Base-by-base conservation (phyloP, 202 grass and related monocot species). In the Tripidium arundinaceum region DNA sequence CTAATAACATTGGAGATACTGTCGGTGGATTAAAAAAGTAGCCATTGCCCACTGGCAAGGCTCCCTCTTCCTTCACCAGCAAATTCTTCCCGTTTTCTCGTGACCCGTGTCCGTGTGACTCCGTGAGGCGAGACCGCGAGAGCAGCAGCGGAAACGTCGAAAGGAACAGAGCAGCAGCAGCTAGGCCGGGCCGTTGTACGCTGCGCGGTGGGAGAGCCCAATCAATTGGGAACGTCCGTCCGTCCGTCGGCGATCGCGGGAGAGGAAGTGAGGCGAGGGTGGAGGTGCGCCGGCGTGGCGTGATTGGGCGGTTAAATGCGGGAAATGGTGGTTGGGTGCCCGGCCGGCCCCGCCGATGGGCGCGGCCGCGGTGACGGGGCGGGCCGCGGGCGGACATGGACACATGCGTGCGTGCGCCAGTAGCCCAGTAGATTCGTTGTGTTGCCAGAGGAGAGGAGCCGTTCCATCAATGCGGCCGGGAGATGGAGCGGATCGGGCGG, bases 301-400 rank as follows among this genome's bases (percentile, higher is more conserved):
- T 69, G 64, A 58, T 79, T 28, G 21, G 36, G 33, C 31, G 8
- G 63, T 40, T 79, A 39, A 79, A 40, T 79, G 77, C 33, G 22
- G 7, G 77, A 79, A 68, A 79, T 40, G 45, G 76, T 79, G 76
- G 76, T 79, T 79, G 77, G 77, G 67, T 28, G 54, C 54, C 29
- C 7, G 72, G 59, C n/a, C n/a, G n/a, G n/a, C n/a, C n/a, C n/a
- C n/a, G n/a, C n/a, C n/a, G n/a, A n/a, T n/a, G n/a, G n/a, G n/a
- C n/a, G n/a, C n/a, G 33, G 33, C 15, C 42, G 13, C 42, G 42
- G 46, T 50, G 33, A 61, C 29, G 62, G 36, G 36, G 65, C 13
- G 9, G 4, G 22, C 33, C 33, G 33, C 4, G 19, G 10, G n/a
- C 10, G 57, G 78, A n/a, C 38, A 83, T 40, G 12, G 68, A 67